Evolutionary conservation across 345 rosid genomes (phyloP).

Genomic region (Leavenworthia alabamica): DNA sequence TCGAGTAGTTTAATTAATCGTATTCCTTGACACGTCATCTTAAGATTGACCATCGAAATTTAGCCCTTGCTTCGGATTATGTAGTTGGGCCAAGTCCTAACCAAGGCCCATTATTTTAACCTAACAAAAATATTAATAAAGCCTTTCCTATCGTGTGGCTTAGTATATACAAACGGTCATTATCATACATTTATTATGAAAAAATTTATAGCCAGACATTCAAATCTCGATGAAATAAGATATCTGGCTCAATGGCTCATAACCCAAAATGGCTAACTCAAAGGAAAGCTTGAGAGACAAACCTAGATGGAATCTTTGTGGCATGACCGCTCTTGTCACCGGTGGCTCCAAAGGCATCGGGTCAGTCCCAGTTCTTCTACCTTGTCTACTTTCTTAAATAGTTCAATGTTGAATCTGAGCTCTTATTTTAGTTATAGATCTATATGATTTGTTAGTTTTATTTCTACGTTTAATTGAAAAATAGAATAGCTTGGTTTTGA

Average conservation of each 20-base stretch:
- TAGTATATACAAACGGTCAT: not conserved
- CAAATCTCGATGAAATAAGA: not conserved
- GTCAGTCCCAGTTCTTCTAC: not conserved
- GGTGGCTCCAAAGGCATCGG: conserved; percentile 24
- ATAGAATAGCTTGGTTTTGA: not conserved
- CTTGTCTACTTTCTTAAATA: not conserved
- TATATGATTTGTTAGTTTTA: not conserved
- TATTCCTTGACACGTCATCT: too few relatives aligned
- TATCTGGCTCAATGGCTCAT: not conserved
- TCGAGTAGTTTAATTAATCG: too few relatives aligned
- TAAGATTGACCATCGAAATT: too few relatives aligned
- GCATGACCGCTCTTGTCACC: conserved; percentile 26
- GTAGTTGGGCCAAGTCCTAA: not conserved
- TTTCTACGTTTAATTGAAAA: not conserved
- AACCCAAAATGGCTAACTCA: not conserved
- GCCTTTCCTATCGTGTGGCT: not conserved
- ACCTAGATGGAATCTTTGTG: conserved; percentile 15
- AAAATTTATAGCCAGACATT: not conserved
- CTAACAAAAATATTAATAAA: not conserved
- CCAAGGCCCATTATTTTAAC: not conserved
- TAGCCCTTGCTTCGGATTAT: too few relatives aligned
- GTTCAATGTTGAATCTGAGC: not conserved
- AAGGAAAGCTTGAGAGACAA: not conserved
- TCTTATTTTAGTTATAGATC: not conserved
- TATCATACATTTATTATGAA: not conserved